Percentiles rank a stretch among this genome's conserved stretches.
Evolutionary conservation across 2,329 filamentous ascomycete genomes (phyloP).

Genomic region (Sordariomycetes sp.): DNA sequence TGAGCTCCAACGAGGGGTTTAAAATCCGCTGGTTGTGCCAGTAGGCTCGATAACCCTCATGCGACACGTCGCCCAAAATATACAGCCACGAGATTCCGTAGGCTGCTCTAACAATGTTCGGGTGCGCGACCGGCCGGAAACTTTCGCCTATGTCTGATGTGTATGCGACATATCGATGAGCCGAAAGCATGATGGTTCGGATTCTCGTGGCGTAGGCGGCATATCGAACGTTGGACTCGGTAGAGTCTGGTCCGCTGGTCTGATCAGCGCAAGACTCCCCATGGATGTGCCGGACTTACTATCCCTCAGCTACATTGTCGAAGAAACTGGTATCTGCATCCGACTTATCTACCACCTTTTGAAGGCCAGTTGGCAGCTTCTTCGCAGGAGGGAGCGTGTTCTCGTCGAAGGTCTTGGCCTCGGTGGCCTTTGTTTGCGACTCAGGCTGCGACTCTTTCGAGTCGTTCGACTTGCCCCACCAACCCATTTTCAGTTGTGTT

Average conservation of each 20-base stretch:
- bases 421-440: slow-evolving; percentile 16
- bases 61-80: slow-evolving; percentile 76
- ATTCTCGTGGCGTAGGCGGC: slow-evolving; percentile 83
- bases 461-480: slow-evolving; percentile 31
- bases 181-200: slow-evolving; percentile 78
- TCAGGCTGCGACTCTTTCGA: slow-evolving; percentile 16
- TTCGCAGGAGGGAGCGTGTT: slow-evolving; percentile 36
- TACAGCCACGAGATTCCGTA: slow-evolving; percentile 94
- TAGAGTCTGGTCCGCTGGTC: slow-evolving; percentile 54
- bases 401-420: slow-evolving; percentile 26
- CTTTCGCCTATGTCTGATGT: slow-evolving; percentile 95
- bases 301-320: slow-evolving; percentile 68
- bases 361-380: slow-evolving; percentile 45
- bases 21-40: slow-evolving; percentile 70
- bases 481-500: slow-evolving; percentile 26
- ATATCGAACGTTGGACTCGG: slow-evolving; percentile 79
- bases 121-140: slow-evolving; percentile 87
- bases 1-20: slow-evolving; percentile 55
- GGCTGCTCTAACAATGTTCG: slow-evolving; percentile 67
- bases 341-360: slow-evolving; percentile 47
- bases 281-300: slow-evolving; percentile 42
- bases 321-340: slow-evolving; percentile 64
- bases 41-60: slow-evolving; percentile 95
- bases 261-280: neutral
- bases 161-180: slow-evolving; percentile 94